Evolutionary conservation across 2,329 filamentous ascomycete species (phyloP).

Genomic region (Stachybotrys chartarum): DNA sequence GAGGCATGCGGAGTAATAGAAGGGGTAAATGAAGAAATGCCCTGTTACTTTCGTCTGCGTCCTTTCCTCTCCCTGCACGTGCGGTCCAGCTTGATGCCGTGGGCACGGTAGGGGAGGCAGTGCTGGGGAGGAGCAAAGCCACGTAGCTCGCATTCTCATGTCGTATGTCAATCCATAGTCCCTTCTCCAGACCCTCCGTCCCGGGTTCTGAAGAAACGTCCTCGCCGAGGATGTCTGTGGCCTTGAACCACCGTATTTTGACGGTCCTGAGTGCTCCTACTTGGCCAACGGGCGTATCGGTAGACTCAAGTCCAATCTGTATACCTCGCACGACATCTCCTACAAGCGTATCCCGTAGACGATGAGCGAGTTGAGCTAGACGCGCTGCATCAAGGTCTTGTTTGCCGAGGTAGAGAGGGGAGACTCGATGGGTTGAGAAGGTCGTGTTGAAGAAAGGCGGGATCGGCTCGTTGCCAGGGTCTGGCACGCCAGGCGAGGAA

Average conservation of each 20-base stretch:
- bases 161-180: slow-evolving; percentile 38
- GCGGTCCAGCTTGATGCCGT: slow-evolving; percentile 9
- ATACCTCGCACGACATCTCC: slow-evolving; percentile 55
- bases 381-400: slow-evolving; percentile 28
- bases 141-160: slow-evolving; percentile 47
- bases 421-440: slow-evolving; percentile 49
- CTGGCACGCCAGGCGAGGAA: neutral
- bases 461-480: slow-evolving; percentile 14
- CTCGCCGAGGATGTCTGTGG: slow-evolving; percentile 22
- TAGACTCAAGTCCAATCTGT: slow-evolving; percentile 41
- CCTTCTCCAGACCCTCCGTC: slow-evolving; percentile 17
- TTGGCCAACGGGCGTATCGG: slow-evolving; percentile 30
- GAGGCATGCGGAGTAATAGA: slow-evolving; percentile 48
- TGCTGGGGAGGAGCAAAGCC: slow-evolving; percentile 41
- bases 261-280: slow-evolving; percentile 38
- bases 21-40: slow-evolving; percentile 43
- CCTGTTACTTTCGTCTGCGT: slow-evolving; percentile 5
- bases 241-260: slow-evolving; percentile 37
- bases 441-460: slow-evolving; percentile 51
- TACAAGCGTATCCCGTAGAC: slow-evolving; percentile 46
- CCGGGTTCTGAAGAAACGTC: slow-evolving; percentile 9
- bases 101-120: slow-evolving; percentile 5
- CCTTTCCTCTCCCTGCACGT: slow-evolving; percentile 3
- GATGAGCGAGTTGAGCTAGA: slow-evolving; percentile 36
- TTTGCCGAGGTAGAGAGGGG: slow-evolving; percentile 42